These are phyloP conservation scores for Phytophthora hybrid DNA, from an alignment of 352 stramenopile genomes.

Conservation along the genomic window DNA sequence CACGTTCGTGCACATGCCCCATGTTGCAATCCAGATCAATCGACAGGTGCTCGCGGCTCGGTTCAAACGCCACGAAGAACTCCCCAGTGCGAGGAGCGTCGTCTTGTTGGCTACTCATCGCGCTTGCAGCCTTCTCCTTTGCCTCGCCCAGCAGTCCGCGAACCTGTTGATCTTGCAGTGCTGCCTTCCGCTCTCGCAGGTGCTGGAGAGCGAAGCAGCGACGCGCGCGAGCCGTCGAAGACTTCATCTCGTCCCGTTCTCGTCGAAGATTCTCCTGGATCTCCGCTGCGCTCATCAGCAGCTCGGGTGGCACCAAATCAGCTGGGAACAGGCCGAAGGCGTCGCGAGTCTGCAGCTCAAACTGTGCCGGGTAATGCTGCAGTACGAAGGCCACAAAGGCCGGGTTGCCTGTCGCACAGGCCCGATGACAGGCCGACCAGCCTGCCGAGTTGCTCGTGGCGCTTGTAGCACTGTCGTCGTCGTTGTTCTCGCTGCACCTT, in stretches of 20 bases:
- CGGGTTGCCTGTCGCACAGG: conserved; percentile 67
- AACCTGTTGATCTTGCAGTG: conserved; percentile 34
- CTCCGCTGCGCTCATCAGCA: conserved; percentile 42
- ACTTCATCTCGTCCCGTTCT: neutral
- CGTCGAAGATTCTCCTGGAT: conserved; percentile 29
- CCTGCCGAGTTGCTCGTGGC: conserved; percentile 40
- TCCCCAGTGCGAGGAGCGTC: neutral
- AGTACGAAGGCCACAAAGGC: conserved; percentile 65
- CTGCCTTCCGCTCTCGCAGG: conserved; percentile 46
- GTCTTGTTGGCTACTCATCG: conserved; percentile 21
- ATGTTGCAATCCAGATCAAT: conserved; percentile 32
- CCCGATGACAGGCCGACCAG: conserved; percentile 65
- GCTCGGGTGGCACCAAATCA: conserved; percentile 64
- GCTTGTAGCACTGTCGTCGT: conserved; percentile 11
- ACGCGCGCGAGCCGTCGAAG: conserved; percentile 33
- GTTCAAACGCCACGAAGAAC: conserved; percentile 58
- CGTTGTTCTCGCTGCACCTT: conserved; percentile 9
- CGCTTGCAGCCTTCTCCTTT: conserved; percentile 2
- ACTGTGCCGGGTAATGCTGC: conserved; percentile 43
- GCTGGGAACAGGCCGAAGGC: conserved; percentile 60
- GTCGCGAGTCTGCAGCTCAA: conserved; percentile 51
- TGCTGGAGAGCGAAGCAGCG: conserved; percentile 45
- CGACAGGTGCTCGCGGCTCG: conserved; percentile 50
- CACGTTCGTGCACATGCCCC: conserved; percentile 55
- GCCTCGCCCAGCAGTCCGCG: conserved; percentile 4